phyloP scores from a whole-genome alignment of 2,329 filamentous ascomycete genomes.

The Colletotrichum paranaense region DNA sequence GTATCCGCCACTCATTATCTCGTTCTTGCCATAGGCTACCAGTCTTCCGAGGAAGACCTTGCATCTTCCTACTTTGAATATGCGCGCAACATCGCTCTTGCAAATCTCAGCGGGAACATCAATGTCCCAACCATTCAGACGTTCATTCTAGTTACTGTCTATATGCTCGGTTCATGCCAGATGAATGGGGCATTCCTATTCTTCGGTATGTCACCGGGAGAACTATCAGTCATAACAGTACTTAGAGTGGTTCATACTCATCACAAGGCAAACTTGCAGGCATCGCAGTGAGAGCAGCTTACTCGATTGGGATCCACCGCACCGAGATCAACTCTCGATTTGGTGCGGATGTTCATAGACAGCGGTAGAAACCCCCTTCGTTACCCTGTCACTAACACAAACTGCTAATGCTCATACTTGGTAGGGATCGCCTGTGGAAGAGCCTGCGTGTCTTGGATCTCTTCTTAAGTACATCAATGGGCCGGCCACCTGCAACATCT shows the following conservation, averaged over 20 bases:
- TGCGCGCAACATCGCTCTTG: conserved; percentile 57
- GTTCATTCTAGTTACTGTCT: conserved; percentile 62
- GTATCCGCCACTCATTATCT: conserved; percentile 56
- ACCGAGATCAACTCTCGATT: conserved; percentile 66
- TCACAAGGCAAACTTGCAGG: conserved; percentile 40
- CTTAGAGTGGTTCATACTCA: conserved; percentile 5
- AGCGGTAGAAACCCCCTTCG: conserved; percentile 41
- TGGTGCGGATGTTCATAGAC: conserved; percentile 53
- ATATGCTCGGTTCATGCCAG: conserved; percentile 66
- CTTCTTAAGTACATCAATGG: conserved; percentile 65
- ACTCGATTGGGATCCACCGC: conserved; percentile 64
- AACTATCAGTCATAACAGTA: neutral
- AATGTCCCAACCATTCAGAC: conserved; percentile 62
- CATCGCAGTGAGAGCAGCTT: conserved; percentile 62
- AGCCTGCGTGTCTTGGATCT: conserved; percentile 63
- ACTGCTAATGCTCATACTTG: neutral
- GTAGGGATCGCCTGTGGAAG: conserved; percentile 62
- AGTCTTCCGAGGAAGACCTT: conserved; percentile 52
- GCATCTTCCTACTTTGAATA: conserved; percentile 62
- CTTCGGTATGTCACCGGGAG: conserved; percentile 48
- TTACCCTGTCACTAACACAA: no score
- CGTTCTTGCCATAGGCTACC: conserved; percentile 61
- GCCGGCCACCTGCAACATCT: conserved; percentile 63
- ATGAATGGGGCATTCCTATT: conserved; percentile 66
- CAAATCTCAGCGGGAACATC: conserved; percentile 57